Percentiles rank a stretch among this genome's conserved stretches.
phyloP scores from a whole-genome alignment of 805 yeast species.

The fission yeast (Schizosaccharomyces pombe) region DNA sequence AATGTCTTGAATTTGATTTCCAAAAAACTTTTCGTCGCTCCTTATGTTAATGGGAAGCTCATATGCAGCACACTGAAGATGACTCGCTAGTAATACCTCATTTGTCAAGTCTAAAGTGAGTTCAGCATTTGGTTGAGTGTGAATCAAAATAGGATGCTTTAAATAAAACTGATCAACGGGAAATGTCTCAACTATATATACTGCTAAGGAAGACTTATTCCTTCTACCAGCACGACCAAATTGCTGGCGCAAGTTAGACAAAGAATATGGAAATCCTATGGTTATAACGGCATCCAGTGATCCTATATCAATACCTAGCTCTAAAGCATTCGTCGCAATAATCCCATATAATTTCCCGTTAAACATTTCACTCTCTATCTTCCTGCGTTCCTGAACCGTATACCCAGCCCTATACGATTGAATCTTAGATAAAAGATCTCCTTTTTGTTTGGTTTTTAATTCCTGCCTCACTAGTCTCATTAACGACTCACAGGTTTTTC shows the following conservation, averaged over 20 bases:
- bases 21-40: slow-evolving; percentile 36
- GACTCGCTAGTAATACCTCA: slow-evolving; percentile 45
- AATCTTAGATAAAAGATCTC: slow-evolving; percentile 28
- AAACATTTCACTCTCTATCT: slow-evolving; percentile 77
- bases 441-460: slow-evolving; percentile 20
- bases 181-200: slow-evolving; percentile 58
- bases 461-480: slow-evolving; percentile 59
- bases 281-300: slow-evolving; percentile 73
- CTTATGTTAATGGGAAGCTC: slow-evolving; percentile 43
- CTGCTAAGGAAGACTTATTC: slow-evolving; percentile 57
- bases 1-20: slow-evolving; percentile 16
- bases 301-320: slow-evolving; percentile 87
- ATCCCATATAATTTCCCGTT: slow-evolving; percentile 65
- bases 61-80: slow-evolving; percentile 83
- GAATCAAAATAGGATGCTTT: slow-evolving; percentile 37
- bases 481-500: slow-evolving; percentile 64
- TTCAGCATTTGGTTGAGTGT: slow-evolving; percentile 32
- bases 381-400: slow-evolving; percentile 60
- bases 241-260: slow-evolving; percentile 79
- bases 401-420: slow-evolving; percentile 95
- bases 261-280: slow-evolving; percentile 78
- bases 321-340: slow-evolving; percentile 85
- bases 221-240: slow-evolving; percentile 94
- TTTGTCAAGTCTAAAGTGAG: slow-evolving; percentile 38
- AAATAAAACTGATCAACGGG: slow-evolving; percentile 76